Base-by-base conservation (phyloP, 257 asterid species). In the Scutellaria galericulata region DNA sequence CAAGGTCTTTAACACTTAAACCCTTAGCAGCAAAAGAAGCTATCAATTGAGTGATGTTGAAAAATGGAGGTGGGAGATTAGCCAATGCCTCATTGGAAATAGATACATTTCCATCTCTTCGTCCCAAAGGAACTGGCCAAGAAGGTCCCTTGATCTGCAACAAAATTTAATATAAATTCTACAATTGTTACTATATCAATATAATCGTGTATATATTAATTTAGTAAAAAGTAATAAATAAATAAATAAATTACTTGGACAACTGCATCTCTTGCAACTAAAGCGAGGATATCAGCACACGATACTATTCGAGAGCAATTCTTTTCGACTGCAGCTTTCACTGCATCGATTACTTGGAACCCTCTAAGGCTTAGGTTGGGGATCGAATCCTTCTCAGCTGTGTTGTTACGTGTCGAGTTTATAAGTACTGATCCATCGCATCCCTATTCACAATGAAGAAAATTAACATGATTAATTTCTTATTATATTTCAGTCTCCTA, bases 61-160 rank as follows among this genome's bases (percentile, higher is more conserved):
- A 68, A 58, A 51, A 70, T 2, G 98, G 98, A 7, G 95, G 82
- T 7, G 97, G 97, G 20, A 93, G 73, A 39, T 90, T 82, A 22
- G 63, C 10, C 18, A 80, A 50, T 9, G 88, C 92, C 12, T 92
- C 95, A 8, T 48, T 63, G 7, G 83, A 15, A 9, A 5, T 66
- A 2, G 98, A 90, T 24, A 82, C 88, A 45, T 68, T 84, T 44
- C 96, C 96, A 72, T 90, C 97, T 68, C 90, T 82, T 74, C 98
- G 71, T 18, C 98, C 98, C 71, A 85, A 76, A 0, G 89, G 90
- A 9, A 92, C 97, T 42, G 12, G 4, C 98, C 96, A 92, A 12
- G 39, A 70, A 18, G 96, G 96, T 56, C 97, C 96, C 1, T 78
- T 77, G 5, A 83, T 80, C 92, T 87, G 76, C 20, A 71, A 48